A percentile compares a stretch with the other conserved stretches of the same genome.
Evolutionary conservation across 2,329 filamentous ascomycete genomes (phyloP).

Genomic region (Neoscytalidium dimidiatum): DNA sequence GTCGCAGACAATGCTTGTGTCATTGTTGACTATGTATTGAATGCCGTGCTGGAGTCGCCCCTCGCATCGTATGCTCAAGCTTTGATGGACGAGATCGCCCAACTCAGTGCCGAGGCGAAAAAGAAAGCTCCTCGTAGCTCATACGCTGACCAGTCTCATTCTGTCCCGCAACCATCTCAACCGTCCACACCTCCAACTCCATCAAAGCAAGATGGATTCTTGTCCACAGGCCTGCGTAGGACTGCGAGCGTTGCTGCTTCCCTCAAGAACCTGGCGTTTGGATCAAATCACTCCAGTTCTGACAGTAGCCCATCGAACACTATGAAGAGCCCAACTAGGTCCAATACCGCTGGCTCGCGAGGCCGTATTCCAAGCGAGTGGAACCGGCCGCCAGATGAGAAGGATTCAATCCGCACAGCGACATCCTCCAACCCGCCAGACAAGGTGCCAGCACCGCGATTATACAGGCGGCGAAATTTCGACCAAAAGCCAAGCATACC

Average conservation of each 20-base stretch:
- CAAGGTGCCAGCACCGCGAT: slow-evolving; percentile 75
- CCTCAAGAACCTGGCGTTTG: slow-evolving; percentile 61
- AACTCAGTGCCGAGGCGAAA: slow-evolving; percentile 37
- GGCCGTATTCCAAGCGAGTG: slow-evolving; percentile 59
- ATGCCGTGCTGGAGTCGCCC: slow-evolving; percentile 74
- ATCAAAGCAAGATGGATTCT: slow-evolving; percentile 61
- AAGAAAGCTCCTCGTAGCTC: slow-evolving; percentile 44
- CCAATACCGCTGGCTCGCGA: slow-evolving; percentile 34
- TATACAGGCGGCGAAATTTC: slow-evolving; percentile 66
- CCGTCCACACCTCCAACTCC: slow-evolving; percentile 51
- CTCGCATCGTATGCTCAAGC: slow-evolving; percentile 70
- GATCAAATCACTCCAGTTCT: slow-evolving; percentile 27
- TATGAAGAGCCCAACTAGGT: slow-evolving; percentile 18
- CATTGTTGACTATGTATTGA: slow-evolving; percentile 85
- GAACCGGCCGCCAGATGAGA: slow-evolving; percentile 71
- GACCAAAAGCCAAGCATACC: slow-evolving; percentile 67
- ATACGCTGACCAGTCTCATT: slow-evolving; percentile 48
- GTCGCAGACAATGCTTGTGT: slow-evolving; percentile 81
- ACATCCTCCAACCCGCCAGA: slow-evolving; percentile 72
- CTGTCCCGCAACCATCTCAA: slow-evolving; percentile 40
- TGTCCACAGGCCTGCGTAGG: slow-evolving; percentile 61
- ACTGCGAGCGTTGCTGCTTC: slow-evolving; percentile 67
- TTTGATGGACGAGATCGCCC: slow-evolving; percentile 71
- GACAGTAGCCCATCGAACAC: slow-evolving; percentile 29
- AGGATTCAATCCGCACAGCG: slow-evolving; percentile 65